A percentile compares a stretch with the other conserved stretches of the same genome.
These are phyloP conservation scores for Solanum pinnatisectum DNA, from an alignment of 257 asterid genomes.

Conservation along the genomic window DNA sequence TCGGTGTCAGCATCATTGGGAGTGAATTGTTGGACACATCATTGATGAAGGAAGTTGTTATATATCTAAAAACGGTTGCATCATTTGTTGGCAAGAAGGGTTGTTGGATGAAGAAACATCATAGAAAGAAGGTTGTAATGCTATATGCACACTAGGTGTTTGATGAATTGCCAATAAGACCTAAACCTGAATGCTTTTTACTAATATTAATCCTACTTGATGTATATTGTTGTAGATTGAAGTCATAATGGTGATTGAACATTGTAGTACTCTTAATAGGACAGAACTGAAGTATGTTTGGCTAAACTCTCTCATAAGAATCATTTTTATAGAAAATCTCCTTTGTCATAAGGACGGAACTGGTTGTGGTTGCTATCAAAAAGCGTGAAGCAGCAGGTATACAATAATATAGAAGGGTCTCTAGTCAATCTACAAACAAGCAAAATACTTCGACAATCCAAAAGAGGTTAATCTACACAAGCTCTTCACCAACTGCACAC, in stretches of 20 bases:
- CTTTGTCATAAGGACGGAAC: neutral
- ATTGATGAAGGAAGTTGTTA: neutral
- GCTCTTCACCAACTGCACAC: neutral
- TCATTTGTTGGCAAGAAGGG: neutral
- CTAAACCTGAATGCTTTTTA: neutral
- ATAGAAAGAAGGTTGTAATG: neutral
- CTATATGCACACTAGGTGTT: neutral
- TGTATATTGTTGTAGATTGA: neutral
- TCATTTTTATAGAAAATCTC: neutral
- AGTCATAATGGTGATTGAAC: neutral
- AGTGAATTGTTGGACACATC: neutral
- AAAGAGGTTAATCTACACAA: neutral
- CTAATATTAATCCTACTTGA: neutral
- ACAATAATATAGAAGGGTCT: neutral
- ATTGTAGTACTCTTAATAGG: neutral
- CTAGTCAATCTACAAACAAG: neutral
- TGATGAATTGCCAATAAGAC: neutral
- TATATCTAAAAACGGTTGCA: neutral
- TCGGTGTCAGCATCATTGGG: neutral
- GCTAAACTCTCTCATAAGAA: neutral
- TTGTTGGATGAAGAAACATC: neutral
- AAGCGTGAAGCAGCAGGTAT: neutral
- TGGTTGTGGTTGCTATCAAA: neutral
- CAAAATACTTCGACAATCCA: neutral
- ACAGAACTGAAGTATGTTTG: neutral